Evolutionary conservation across 495 filamentous ascomycete genomes (phyloP).

Genomic region (Pseudotulostoma volvatum): DNA sequence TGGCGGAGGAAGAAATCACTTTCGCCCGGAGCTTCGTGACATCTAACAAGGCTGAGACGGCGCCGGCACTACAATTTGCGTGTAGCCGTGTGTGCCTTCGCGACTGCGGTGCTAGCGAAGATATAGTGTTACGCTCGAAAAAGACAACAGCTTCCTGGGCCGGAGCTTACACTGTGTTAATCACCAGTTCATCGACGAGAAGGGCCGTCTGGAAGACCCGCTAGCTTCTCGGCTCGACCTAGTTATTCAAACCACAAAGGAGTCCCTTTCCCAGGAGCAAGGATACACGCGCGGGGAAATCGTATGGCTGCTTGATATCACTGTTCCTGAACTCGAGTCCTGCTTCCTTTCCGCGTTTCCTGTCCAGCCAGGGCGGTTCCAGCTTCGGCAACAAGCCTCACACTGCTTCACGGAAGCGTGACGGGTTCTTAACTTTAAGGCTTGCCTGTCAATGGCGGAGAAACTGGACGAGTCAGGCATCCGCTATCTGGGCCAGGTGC

Average conservation of each 20-base stretch:
- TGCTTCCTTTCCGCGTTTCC: conserved; percentile 72
- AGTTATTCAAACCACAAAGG: conserved; percentile 45
- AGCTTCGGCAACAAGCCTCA: conserved; percentile 65
- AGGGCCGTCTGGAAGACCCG: conserved; percentile 35
- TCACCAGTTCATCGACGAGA: conserved; percentile 54
- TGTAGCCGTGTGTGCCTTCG: conserved; percentile 86
- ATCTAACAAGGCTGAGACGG: conserved; percentile 87
- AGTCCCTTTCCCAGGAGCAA: conserved; percentile 50
- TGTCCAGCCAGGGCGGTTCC: conserved; percentile 76
- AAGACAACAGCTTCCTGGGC: conserved; percentile 70
- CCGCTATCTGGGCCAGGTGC: conserved; percentile 54
- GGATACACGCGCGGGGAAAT: conserved; percentile 87
- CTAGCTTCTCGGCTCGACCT: conserved; percentile 51
- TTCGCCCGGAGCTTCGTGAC: conserved; percentile 92
- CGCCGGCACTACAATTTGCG: conserved; percentile 92
- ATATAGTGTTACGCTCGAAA: conserved; percentile 46
- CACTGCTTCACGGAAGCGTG: conserved; percentile 86
- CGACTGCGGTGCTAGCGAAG: conserved; percentile 58
- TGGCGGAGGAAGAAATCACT: conserved; percentile 62
- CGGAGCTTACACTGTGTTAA: conserved; percentile 78
- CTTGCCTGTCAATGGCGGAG: conserved; percentile 40
- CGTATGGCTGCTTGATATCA: conserved; percentile 50
- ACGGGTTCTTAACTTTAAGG: conserved; percentile 69
- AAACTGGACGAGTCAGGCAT: conserved; percentile 45
- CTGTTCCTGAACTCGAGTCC: conserved; percentile 50